Percentiles rank a stretch among this genome's conserved stretches.
Evolutionary conservation across 2,329 filamentous ascomycete species (phyloP).

Genomic region (Cordyceps tenuipes): DNA sequence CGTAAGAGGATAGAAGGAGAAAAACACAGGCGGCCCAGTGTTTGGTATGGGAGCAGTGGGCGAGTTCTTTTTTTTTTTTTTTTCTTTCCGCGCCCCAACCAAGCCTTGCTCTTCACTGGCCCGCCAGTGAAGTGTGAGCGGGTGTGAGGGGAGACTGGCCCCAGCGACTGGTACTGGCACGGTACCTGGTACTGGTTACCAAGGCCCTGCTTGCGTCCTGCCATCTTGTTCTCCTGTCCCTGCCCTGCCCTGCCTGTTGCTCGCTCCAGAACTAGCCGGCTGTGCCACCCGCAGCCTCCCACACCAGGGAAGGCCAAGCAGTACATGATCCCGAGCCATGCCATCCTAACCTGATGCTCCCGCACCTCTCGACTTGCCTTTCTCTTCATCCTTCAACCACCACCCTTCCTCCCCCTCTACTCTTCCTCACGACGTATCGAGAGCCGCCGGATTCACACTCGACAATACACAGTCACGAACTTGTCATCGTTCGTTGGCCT

Average conservation of each 20-base stretch:
- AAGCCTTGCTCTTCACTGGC: not conserved
- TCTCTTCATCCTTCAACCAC: conserved; percentile 16
- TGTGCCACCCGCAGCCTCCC: conserved; percentile 19
- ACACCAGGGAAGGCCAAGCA: not conserved
- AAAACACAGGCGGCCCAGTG: not conserved
- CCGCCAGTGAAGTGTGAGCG: not conserved
- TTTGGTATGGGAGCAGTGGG: not conserved
- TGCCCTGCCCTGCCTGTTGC: not conserved
- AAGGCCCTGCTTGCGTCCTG: not conserved
- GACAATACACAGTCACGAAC: conserved; percentile 10
- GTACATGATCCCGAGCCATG: conserved; percentile 10
- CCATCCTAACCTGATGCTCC: conserved; percentile 12
- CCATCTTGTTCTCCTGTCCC: not conserved
- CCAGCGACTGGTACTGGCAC: not conserved
- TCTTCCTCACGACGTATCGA: conserved; percentile 26
- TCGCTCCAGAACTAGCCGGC: conserved; percentile 9
- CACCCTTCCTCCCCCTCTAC: conserved; percentile 15
- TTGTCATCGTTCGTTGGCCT: conserved; percentile 22
- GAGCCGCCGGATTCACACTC: conserved; percentile 17
- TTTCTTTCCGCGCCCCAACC: not conserved
- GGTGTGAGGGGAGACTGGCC: not conserved
- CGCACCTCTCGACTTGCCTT: conserved; percentile 17
- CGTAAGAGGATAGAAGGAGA: not conserved
- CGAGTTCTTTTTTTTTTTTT: not conserved
- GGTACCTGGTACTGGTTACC: not conserved